A percentile compares a stretch with the other conserved stretches of the same genome.
Evolutionary conservation across 257 asterid genomes (phyloP).

Genomic region (Paraleonurus japonicus): DNA sequence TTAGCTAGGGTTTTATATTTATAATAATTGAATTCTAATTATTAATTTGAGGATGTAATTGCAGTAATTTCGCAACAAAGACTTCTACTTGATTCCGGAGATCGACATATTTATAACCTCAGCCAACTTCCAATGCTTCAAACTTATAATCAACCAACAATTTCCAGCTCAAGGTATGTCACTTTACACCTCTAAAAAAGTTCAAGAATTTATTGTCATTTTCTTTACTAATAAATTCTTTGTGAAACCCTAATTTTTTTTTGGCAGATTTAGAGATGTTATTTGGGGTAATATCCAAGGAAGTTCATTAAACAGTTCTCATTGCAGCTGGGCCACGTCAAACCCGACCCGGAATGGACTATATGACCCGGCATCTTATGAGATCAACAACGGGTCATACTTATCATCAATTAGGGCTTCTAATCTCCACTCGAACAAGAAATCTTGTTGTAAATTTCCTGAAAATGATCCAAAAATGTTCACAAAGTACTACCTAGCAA

Average conservation of each 20-base stretch:
- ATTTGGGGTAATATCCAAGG: conserved; percentile 34
- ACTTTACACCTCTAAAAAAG: background rate
- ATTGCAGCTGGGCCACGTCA: conserved; percentile 32
- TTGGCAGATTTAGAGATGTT: conserved; percentile 46
- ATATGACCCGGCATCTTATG: conserved; percentile 9
- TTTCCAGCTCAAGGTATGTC: conserved; percentile 44
- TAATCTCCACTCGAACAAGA: conserved; percentile 28
- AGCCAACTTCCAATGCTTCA: conserved; percentile 82
- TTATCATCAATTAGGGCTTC: conserved; percentile 27
- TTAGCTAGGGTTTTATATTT: conserved; percentile 39
- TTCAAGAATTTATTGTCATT: background rate
- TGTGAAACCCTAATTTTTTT: conserved; percentile 20
- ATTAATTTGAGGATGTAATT: background rate
- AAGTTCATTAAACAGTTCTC: conserved; percentile 42
- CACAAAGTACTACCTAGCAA: conserved; percentile 18
- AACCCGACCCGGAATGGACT: conserved; percentile 25
- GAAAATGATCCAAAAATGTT: conserved; percentile 27
- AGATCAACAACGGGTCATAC: conserved; percentile 14
- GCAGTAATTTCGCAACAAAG: conserved; percentile 60
- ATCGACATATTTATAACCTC: conserved; percentile 70
- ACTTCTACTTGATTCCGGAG: conserved; percentile 64
- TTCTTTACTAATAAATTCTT: background rate
- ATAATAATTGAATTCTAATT: background rate
- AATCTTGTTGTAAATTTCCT: conserved; percentile 33
- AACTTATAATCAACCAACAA: conserved; percentile 49